Evolutionary conservation across 148 eudicot species (phyloP).

Genomic region (Camellia lanceoleosa): DNA sequence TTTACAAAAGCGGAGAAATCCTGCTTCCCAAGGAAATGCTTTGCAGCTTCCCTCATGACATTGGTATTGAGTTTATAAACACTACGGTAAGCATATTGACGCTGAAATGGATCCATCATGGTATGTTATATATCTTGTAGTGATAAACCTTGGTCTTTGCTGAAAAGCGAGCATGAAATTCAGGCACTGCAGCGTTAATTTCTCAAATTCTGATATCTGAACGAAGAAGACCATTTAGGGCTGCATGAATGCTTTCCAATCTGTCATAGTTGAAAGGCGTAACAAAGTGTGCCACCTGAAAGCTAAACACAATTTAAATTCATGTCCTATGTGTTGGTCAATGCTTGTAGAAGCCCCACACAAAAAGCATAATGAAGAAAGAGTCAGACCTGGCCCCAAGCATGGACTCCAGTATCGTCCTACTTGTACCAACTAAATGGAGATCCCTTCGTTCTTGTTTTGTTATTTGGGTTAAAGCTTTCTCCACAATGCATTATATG

Average conservation of each 20-base stretch:
- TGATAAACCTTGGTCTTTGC: slow-evolving; percentile 72
- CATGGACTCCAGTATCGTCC: slow-evolving; percentile 96
- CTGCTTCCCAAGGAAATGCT: slow-evolving; percentile 65
- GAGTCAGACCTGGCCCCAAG: slow-evolving; percentile 85
- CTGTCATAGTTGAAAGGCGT: slow-evolving; percentile 85
- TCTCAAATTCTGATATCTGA: slow-evolving; percentile 79
- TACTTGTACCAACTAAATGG: slow-evolving; percentile 73
- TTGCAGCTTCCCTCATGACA: slow-evolving; percentile 74
- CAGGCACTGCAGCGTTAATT: slow-evolving; percentile 69
- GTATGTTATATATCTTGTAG: slow-evolving; percentile 69
- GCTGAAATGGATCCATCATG: slow-evolving; percentile 78
- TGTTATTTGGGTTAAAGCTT: slow-evolving; percentile 63
- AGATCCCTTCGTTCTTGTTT: slow-evolving; percentile 65
- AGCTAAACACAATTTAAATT: slow-evolving; percentile 28
- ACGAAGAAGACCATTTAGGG: slow-evolving; percentile 87
- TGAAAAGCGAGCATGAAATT: slow-evolving; percentile 91
- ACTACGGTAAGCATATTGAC: slow-evolving; percentile 66
- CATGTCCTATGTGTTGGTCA: neutral
- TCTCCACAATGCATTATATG: slow-evolving; percentile 67
- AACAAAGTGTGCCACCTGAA: slow-evolving; percentile 91
- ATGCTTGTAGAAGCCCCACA: slow-evolving; percentile 13
- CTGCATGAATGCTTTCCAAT: slow-evolving; percentile 68
- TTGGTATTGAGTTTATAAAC: slow-evolving; percentile 58
- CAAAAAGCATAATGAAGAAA: slow-evolving; percentile 19
- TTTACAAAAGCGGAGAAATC: slow-evolving; percentile 82